Evolutionary conservation across 192 early-diverging fungal species (phyloP).

Genomic region (Lobosporangium transversale): DNA sequence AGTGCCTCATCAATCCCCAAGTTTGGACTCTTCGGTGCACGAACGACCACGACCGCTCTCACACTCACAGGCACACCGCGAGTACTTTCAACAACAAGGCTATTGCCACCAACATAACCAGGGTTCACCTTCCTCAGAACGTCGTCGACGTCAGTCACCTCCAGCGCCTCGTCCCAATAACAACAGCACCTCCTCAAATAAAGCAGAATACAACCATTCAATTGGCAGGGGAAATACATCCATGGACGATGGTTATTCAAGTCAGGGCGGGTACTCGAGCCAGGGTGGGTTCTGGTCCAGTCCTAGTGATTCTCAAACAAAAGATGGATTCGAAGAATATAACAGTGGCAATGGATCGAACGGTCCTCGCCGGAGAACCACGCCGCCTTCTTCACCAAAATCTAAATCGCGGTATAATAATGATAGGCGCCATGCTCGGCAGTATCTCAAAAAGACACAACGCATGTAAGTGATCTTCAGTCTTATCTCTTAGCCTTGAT

Average conservation of each 20-base stretch:
- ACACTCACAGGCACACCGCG: too few species aligned
- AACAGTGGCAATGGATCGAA: conserved; percentile 30
- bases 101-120: too few species aligned
- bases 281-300: conserved; percentile 46
- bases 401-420: conserved; percentile 37
- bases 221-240: conserved; percentile 22
- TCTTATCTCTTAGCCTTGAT: not conserved
- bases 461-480: conserved; percentile 27
- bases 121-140: not conserved
- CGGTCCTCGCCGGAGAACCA: conserved; percentile 22
- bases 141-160: not conserved
- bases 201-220: not conserved
- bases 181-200: not conserved
- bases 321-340: conserved; percentile 3
- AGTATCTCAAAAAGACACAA: conserved; percentile 48
- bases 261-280: conserved; percentile 48
- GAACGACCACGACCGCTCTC: too few species aligned
- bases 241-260: conserved; percentile 54
- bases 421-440: conserved; percentile 45
- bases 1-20: not conserved
- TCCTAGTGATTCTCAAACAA: conserved; percentile 22
- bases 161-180: not conserved
- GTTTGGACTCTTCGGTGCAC: not conserved
- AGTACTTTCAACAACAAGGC: too few species aligned
- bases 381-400: conserved; percentile 33